phyloP scores from a whole-genome alignment of 2,329 filamentous ascomycete species.

The Arthrobotrys sphaeroides region DNA sequence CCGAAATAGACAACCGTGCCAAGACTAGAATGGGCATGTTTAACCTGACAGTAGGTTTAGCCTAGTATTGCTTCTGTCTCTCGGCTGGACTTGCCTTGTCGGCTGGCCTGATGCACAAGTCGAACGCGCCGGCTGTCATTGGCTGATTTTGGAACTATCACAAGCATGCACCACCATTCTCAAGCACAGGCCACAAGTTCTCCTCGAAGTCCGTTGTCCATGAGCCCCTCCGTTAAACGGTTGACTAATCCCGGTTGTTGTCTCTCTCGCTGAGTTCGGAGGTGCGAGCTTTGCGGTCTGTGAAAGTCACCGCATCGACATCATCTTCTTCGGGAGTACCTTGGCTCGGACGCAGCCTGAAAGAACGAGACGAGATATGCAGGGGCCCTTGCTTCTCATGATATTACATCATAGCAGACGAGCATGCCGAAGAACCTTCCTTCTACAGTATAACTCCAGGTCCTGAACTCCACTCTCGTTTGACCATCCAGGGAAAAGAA shows the following conservation, averaged over 20 bases:
- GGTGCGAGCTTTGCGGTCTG: not conserved
- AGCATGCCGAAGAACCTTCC: slow-evolving; percentile 51
- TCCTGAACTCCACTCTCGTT: slow-evolving; percentile 39
- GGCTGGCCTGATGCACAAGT: slow-evolving; percentile 11
- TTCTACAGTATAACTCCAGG: slow-evolving; percentile 28
- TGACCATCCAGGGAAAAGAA: slow-evolving; percentile 8
- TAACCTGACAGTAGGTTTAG: no score
- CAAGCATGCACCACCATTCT: slow-evolving; percentile 5
- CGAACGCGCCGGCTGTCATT: slow-evolving; percentile 21
- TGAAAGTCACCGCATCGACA: slow-evolving; percentile 28
- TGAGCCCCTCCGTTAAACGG: not conserved
- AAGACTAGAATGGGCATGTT: no score
- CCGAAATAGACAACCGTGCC: not conserved
- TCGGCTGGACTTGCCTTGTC: not conserved
- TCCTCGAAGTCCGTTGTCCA: not conserved
- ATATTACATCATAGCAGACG: slow-evolving; percentile 53
- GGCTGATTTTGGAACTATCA: slow-evolving; percentile 28
- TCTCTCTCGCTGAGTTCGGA: not conserved
- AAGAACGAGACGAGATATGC: slow-evolving; percentile 1
- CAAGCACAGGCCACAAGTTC: not conserved
- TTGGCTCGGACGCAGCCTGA: not conserved
- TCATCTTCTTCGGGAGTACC: not conserved
- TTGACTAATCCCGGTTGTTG: not conserved
- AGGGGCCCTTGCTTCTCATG: slow-evolving; percentile 47
- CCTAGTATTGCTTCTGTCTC: not conserved